Base-by-base conservation (phyloP, 129 eudicot genomes). In the Arctium lappa region DNA sequence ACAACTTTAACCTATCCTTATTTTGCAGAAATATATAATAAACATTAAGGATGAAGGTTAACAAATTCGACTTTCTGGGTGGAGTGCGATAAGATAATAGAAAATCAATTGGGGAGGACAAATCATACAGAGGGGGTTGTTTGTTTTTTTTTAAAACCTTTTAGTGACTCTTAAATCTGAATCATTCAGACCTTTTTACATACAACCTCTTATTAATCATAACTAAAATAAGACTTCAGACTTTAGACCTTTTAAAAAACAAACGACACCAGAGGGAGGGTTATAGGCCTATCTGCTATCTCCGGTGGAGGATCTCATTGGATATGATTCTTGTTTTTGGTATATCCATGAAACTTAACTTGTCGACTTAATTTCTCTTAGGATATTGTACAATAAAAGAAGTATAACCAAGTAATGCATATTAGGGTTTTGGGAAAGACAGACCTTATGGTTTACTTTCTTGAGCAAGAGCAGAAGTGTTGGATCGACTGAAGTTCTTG, bases 371-470 rank as follows among this genome's bases (percentile, higher is more conserved):
- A n/a, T n/a, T 10, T 10, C 56, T 46, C 3, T 46, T 46, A 11
- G 56, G 12, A 46, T 46, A 46, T 46, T 46, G 13, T 46, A 46
- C 56, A 46, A 10, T 3, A 46, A 46, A 46, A 46, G 0, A 46
- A 46, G 56, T 9, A 11, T 46, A 46, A 46, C 56, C 56, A 46
- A 46, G 15, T 46, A 46, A 46, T 46, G 56, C 56, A 10, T 46
- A 10, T 46, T 46, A 18, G 13, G 12, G 4, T 36, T 11, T 48
- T 36, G 60, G 68, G 40, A 75, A 18, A 46, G 4, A 16, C 79
- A 56, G 22, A 91, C 98, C 95, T 96, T 90, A 62, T 89, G 87
- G 72, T 90, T 96, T 10, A 91, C 86, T 88, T 93, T 95, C 89
- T 90, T 91, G 68, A 88, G 85, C 44, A 93, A 66, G 82, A 80